phyloP scores from a whole-genome alignment of 75 land plant species.

The Selaginella tamariscina region DNA sequence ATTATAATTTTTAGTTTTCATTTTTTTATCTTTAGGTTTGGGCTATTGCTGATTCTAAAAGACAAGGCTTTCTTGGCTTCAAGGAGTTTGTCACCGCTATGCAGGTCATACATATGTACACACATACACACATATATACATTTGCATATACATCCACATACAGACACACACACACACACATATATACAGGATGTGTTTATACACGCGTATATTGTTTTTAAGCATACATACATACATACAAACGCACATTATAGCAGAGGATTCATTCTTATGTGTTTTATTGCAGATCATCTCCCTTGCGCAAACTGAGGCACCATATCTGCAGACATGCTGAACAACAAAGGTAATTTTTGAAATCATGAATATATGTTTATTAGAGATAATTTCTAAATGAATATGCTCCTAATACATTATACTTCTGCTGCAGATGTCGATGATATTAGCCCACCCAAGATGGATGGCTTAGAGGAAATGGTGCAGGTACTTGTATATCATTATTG shows the following conservation, averaged over 20 bases:
- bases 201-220: too few relatives aligned
- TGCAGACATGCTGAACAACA: conserved; percentile 31
- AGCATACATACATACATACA: too few relatives aligned
- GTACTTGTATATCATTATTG: conserved; percentile 26
- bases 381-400: not conserved
- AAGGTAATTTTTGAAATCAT: conserved; percentile 23
- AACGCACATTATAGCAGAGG: not conserved
- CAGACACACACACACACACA: too few relatives aligned
- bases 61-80: conserved; percentile 86
- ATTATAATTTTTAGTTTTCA: not conserved
- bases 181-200: too few relatives aligned
- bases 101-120: too few relatives aligned
- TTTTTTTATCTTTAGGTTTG: conserved; percentile 48
- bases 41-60: conserved; percentile 83
- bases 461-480: conserved; percentile 49
- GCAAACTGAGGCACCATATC: conserved; percentile 56
- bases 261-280: not conserved
- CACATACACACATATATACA: too few relatives aligned
- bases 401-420: not conserved
- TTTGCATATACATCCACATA: too few relatives aligned
- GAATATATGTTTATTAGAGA: not conserved
- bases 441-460: conserved; percentile 72
- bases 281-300: conserved; percentile 71
- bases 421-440: conserved; percentile 48
- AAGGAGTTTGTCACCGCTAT: conserved; percentile 82